phyloP scores from a whole-genome alignment of 345 rosid genomes.

The Eucalyptus marginata region DNA sequence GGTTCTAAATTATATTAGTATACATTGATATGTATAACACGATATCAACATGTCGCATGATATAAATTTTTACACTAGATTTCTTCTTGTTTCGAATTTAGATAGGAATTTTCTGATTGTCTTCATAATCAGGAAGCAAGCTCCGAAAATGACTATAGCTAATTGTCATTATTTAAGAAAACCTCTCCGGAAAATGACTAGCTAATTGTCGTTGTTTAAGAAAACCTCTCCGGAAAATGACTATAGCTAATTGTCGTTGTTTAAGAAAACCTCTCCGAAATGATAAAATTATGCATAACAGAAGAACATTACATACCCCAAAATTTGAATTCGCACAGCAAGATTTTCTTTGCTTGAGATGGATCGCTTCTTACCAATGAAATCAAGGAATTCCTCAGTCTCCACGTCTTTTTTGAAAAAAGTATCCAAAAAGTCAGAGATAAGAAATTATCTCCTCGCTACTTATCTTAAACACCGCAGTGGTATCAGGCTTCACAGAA shows the following conservation, averaged over 20 bases:
- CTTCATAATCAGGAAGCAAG: not conserved
- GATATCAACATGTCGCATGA: no score
- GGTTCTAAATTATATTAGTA: no score
- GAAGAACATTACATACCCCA: conserved; percentile 41
- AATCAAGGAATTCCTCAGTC: conserved; percentile 53
- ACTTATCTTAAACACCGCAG: conserved; percentile 41
- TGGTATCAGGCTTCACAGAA: conserved; percentile 18
- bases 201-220: not conserved
- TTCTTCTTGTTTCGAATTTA: not conserved
- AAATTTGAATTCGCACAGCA: conserved; percentile 60
- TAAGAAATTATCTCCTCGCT: conserved; percentile 37
- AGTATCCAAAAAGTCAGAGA: conserved; percentile 28
- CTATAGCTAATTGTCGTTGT: not conserved
- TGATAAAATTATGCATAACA: not conserved
- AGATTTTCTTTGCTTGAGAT: conserved; percentile 51
- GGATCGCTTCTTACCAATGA: conserved; percentile 38
- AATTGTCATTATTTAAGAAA: not conserved
- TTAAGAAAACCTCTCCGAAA: not conserved
- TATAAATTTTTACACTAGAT: not conserved
- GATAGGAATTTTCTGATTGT: not conserved
- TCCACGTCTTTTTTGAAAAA: conserved; percentile 3
- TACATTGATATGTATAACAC: no score
- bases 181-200: not conserved
- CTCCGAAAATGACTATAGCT: not conserved
- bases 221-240: not conserved